These are phyloP conservation scores for Benincasa hispida DNA, from an alignment of 306 rosid species.

Conservation along the genomic window DNA sequence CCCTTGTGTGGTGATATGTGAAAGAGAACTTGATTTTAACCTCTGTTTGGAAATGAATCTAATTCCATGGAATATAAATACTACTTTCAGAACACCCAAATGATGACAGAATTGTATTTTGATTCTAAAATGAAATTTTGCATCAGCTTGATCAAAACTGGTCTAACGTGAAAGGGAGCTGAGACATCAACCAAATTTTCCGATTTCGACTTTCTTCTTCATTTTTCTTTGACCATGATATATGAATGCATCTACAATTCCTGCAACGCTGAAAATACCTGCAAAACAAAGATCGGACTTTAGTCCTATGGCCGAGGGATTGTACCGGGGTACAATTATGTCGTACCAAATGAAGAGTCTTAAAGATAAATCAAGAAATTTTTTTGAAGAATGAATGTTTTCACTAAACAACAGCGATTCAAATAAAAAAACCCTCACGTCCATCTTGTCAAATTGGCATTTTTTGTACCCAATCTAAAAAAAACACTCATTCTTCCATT, in stretches of 20 bases:
- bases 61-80: background rate
- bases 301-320: background rate
- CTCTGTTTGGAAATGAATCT: background rate
- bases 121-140: background rate
- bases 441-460: background rate
- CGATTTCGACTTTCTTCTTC: slow-evolving; percentile 55
- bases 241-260: slow-evolving; percentile 65
- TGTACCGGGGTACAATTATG: background rate
- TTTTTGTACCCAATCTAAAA: background rate
- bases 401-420: background rate
- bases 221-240: slow-evolving; percentile 59
- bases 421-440: background rate
- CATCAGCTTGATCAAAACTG: slow-evolving; percentile 9
- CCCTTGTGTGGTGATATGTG: background rate
- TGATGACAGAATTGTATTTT: background rate
- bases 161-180: background rate
- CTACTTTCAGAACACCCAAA: background rate
- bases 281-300: background rate
- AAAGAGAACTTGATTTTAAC: background rate
- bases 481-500: background rate
- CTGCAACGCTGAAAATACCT: slow-evolving; percentile 78
- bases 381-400: background rate
- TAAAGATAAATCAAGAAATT: background rate
- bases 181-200: slow-evolving; percentile 33
- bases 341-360: background rate